Base-by-base conservation (phyloP, 345 rosid species). In the Streptanthus diversifolius region DNA sequence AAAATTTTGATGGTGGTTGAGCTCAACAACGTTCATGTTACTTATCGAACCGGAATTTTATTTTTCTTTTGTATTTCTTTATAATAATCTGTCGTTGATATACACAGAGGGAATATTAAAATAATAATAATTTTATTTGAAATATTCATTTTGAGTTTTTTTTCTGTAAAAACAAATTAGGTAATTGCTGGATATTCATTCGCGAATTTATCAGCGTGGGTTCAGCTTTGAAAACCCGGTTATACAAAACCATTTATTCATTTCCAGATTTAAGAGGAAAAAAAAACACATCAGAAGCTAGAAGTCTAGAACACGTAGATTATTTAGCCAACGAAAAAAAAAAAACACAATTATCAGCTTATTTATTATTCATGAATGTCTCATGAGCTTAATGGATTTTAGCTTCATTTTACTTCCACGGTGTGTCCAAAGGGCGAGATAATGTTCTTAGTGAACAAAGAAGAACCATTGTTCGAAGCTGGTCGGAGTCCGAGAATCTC, bases 401-500 rank as follows among this genome's bases (percentile, higher is more conserved):
- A 0, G 24, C 63, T 15, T 68, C 55, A 69, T 32, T 69, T 2
- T 43, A 59, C 12, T 10, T 47, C 29, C 17, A 0, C 0, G 47
- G 48, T 70, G 36, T 11, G 37, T 70, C 59, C 60, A 60, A 36
- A 22, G 4, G 83, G 76, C 79, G 87, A 70, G 63, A 90, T 85
- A 68, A 90, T 27, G 35, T 77, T 75, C 7, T 2, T 4, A 3
- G 87, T 63, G 70, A 88, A 87, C 8, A 77, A 71, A 22, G 52
- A 27, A 69, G 95, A 76, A 49, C 96, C 96, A 44, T 92, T 92
- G 77, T 92, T 90, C 1, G 91, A 72, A 68, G 98, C 85, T 43
- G 96, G 91, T 48, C 78, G 52, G 49, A 90, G 86, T 57, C 84
- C 81, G 56, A 92, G 89, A 78, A 92, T 92, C 13, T 95, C 85